phyloP scores from a whole-genome alignment of 345 rosid species.

The thale cress (Arabidopsis thaliana) region DNA sequence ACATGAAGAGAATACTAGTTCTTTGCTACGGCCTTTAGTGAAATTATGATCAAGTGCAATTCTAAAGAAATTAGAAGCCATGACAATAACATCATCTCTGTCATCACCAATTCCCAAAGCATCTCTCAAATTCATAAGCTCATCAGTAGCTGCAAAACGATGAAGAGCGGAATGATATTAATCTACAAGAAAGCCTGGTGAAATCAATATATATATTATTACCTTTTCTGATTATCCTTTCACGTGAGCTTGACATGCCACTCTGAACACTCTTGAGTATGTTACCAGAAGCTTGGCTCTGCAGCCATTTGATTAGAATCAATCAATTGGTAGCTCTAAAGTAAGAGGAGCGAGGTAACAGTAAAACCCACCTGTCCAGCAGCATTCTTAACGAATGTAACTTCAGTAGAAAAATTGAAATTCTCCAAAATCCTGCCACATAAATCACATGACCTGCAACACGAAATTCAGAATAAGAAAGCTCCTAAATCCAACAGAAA shows the following conservation, averaged over 20 bases:
- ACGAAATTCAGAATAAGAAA: not conserved
- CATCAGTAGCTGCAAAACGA: slow-evolving; percentile 55
- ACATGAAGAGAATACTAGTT: slow-evolving; percentile 80
- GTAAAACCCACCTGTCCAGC: slow-evolving; percentile 30
- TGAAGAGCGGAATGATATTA: no score
- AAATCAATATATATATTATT: not conserved
- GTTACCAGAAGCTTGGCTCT: slow-evolving; percentile 65
- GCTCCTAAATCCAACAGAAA: not conserved
- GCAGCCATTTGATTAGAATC: slow-evolving; percentile 8
- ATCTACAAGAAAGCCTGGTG: no score
- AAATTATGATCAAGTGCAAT: slow-evolving; percentile 79
- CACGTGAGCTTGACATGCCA: slow-evolving; percentile 55
- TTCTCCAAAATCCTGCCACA: slow-evolving; percentile 31
- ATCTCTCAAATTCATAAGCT: slow-evolving; percentile 55
- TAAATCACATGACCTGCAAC: slow-evolving; percentile 28
- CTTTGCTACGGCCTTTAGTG: slow-evolving; percentile 84
- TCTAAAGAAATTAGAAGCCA: slow-evolving; percentile 59
- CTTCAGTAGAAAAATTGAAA: slow-evolving; percentile 8
- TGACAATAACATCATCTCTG: slow-evolving; percentile 53
- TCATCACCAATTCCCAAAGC: slow-evolving; percentile 70
- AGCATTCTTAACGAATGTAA: slow-evolving; percentile 32
- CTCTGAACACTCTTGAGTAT: slow-evolving; percentile 56
- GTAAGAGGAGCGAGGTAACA: not conserved
- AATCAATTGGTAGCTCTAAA: not conserved
- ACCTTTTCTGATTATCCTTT: slow-evolving; percentile 49